Evolutionary conservation across 1,284 basidiomycete species (phyloP).

Genomic region (Coniferiporia sulphurascens): DNA sequence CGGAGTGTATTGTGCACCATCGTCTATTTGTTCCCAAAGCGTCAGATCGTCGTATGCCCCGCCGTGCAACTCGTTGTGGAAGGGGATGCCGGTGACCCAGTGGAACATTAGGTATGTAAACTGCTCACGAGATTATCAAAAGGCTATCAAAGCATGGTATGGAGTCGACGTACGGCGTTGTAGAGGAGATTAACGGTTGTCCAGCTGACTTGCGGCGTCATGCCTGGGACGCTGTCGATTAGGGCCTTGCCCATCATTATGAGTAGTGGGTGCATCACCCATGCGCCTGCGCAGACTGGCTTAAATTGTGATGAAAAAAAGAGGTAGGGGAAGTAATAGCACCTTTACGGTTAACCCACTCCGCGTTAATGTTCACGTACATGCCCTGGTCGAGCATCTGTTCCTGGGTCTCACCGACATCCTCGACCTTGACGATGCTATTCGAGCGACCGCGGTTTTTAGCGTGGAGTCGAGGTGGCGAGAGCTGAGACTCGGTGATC

Average conservation of each 20-base stretch:
- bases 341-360: constrained; percentile 99
- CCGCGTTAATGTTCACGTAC: constrained; percentile 89
- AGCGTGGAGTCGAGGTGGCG: constrained; percentile 22
- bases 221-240: constrained; percentile 91
- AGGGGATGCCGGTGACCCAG: constrained; percentile 95
- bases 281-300: constrained; percentile 64
- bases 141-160: background rate
- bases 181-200: constrained; percentile 92
- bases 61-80: constrained; percentile 80
- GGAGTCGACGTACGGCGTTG: constrained; percentile 67
- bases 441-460: constrained; percentile 66
- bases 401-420: constrained; percentile 76
- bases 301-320: background rate
- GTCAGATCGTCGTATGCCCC: constrained; percentile 98
- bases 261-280: constrained; percentile 95
- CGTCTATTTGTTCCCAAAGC: constrained; percentile 99
- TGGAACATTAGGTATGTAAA: constrained; percentile 98
- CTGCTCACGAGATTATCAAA: constrained; percentile 37
- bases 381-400: constrained; percentile 78
- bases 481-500: constrained; percentile 30
- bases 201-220: constrained; percentile 94
- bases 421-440: constrained; percentile 85
- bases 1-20: constrained; percentile 97
- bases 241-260: constrained; percentile 89
- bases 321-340: constrained; percentile 24